Evolutionary conservation across 2,329 filamentous ascomycete species (phyloP).

Genomic region (Aurifilum marmelostoma): DNA sequence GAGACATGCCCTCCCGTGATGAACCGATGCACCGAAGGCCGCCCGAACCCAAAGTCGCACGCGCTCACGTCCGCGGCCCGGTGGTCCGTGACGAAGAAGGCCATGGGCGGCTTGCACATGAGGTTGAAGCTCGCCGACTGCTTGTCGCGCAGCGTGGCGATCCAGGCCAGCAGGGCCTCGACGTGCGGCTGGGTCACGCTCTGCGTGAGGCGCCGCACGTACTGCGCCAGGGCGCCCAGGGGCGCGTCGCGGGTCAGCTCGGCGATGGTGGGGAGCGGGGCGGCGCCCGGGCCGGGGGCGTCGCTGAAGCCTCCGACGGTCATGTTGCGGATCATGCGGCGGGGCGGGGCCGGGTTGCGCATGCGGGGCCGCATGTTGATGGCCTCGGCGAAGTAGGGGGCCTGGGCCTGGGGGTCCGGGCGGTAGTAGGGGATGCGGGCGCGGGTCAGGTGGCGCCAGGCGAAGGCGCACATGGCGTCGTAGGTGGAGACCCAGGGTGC

Average conservation of each 20-base stretch:
- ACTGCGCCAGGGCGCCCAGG: constrained; percentile 31
- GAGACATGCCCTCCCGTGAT: constrained; percentile 35
- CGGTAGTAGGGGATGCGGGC: constrained; percentile 8
- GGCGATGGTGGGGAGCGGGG: not conserved
- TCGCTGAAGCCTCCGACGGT: constrained; percentile 3
- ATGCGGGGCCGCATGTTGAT: constrained; percentile 43
- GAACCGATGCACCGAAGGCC: constrained; percentile 38
- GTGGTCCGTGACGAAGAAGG: constrained; percentile 34
- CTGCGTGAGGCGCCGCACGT: constrained; percentile 41
- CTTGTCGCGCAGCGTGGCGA: constrained; percentile 43
- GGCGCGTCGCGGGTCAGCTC: constrained; percentile 41
- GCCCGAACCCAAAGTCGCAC: constrained; percentile 41
- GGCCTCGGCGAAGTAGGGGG: constrained; percentile 38
- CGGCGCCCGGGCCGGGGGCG: not conserved
- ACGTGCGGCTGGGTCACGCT: constrained; percentile 39
- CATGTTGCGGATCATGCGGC: constrained; percentile 41
- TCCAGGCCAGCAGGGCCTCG: constrained; percentile 32
- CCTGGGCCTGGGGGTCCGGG: constrained; percentile 37
- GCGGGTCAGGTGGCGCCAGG: constrained; percentile 43
- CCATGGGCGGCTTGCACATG: constrained; percentile 13
- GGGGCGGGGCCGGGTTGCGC: constrained; percentile 38
- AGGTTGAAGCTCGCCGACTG: constrained; percentile 34
- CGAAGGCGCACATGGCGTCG: constrained; percentile 45
- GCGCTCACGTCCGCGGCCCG: constrained; percentile 36
- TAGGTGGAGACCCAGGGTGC: constrained; percentile 53